phyloP scores from a whole-genome alignment of 345 rosid species.

The Nephelium lappaceum region DNA sequence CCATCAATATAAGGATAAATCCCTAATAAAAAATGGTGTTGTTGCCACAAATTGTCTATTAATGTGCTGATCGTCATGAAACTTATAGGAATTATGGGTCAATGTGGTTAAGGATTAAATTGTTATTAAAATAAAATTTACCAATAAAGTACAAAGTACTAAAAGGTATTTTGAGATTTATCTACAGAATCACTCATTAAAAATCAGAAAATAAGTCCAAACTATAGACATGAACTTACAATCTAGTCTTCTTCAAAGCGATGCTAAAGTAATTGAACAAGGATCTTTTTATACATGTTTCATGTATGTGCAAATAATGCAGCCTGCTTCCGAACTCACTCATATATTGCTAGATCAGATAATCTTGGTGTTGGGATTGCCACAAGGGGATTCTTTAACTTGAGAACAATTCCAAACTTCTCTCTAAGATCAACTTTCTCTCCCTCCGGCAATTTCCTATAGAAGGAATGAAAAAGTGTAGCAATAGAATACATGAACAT shows the following conservation, averaged over 20 bases:
- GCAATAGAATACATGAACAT: conserved; percentile 63
- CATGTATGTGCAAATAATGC: not conserved
- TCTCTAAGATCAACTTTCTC: conserved; percentile 46
- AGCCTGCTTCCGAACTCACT: not conserved
- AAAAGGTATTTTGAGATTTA: no score
- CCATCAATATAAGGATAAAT: no score
- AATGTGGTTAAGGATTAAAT: no score
- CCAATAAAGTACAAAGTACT: no score
- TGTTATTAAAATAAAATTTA: no score
- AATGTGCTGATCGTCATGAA: no score
- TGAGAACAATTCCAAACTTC: conserved; percentile 75
- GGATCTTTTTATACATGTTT: no score
- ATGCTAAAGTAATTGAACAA: no score
- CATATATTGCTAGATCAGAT: conserved; percentile 42
- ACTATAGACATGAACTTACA: not conserved
- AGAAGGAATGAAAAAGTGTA: conserved; percentile 66
- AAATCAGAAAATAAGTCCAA: not conserved
- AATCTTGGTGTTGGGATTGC: conserved; percentile 61
- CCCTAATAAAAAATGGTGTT: no score
- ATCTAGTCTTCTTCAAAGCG: no score
- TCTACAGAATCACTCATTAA: not conserved
- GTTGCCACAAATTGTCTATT: no score
- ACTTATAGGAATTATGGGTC: no score
- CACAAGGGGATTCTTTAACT: conserved; percentile 53
- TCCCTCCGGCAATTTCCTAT: conserved; percentile 55